Evolutionary conservation across 202 grass and related monocot species (phyloP).

Genomic region (Bolboschoenoplectus hybrid): DNA sequence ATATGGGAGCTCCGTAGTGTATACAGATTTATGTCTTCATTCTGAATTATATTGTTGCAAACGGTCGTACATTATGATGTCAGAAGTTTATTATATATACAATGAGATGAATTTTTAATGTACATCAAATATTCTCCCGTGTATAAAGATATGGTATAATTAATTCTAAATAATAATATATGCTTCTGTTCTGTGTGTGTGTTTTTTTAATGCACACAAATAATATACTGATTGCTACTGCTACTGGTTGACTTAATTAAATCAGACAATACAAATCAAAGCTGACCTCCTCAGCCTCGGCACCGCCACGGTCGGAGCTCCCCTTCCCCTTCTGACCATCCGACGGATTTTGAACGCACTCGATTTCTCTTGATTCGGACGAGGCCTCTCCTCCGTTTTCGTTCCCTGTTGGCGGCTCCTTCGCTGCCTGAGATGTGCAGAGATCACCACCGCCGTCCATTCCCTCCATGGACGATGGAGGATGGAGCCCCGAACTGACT

Average conservation of each 20-base stretch:
- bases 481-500: neutral
- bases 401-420: neutral
- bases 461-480: too few species aligned
- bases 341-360: neutral
- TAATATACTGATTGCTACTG: neutral
- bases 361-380: neutral
- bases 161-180: too few species aligned
- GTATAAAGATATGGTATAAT: too few species aligned
- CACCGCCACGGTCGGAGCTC: neutral
- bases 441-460: conserved; percentile 9
- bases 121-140: too few species aligned
- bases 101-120: too few species aligned
- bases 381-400: neutral
- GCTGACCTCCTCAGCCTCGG: conserved; percentile 13
- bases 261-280: neutral
- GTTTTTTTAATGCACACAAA: neutral
- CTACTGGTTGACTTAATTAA: neutral
- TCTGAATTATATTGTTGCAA: too few species aligned
- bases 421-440: neutral
- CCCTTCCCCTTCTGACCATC: conserved; percentile 20
- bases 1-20: too few species aligned
- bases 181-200: neutral
- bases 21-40: too few species aligned
- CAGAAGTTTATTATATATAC: too few species aligned
- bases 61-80: too few species aligned